Evolutionary conservation across 1,139 yeast genomes (phyloP).

Genomic region (Yamadazyma sp.): DNA sequence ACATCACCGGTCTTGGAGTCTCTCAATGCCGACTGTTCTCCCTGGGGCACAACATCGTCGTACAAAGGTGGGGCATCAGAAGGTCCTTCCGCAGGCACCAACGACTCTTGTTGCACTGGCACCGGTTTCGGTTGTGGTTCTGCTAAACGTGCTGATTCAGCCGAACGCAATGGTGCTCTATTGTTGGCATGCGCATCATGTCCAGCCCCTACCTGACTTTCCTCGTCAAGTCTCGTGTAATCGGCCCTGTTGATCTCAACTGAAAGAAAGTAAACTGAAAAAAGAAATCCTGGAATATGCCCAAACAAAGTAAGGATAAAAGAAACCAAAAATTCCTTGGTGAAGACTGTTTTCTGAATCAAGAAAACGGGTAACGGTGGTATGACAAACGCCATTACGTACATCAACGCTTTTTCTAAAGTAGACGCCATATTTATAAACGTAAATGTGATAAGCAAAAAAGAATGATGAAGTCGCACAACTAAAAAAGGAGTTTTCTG

Average conservation of each 20-base stretch:
- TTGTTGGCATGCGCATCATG: too few species aligned
- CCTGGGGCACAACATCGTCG: slow-evolving; percentile 13
- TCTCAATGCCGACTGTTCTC: too few species aligned
- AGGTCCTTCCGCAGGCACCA: slow-evolving; percentile 14
- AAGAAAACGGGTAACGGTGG: slow-evolving; percentile 44
- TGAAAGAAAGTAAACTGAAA: slow-evolving; percentile 31
- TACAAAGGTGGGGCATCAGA: slow-evolving; percentile 16
- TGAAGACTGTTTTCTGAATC: slow-evolving; percentile 27
- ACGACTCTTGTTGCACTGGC: slow-evolving; percentile 4
- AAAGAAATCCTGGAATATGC: slow-evolving; percentile 39
- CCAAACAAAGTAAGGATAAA: slow-evolving; percentile 38
- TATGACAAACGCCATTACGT: slow-evolving; percentile 31
- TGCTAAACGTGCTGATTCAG: background rate
- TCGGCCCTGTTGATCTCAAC: slow-evolving; percentile 21
- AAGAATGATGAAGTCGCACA: slow-evolving; percentile 3
- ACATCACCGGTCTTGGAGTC: slow-evolving; percentile 26
- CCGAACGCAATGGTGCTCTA: background rate
- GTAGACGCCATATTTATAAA: slow-evolving; percentile 42
- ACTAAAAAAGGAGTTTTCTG: background rate
- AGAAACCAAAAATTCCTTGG: slow-evolving; percentile 36
- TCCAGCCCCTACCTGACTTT: slow-evolving; percentile 3
- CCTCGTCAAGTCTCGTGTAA: slow-evolving; percentile 24
- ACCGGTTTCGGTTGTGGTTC: slow-evolving; percentile 3
- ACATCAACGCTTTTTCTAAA: slow-evolving; percentile 25
- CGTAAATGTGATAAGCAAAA: background rate